Evolutionary conservation across 2,329 filamentous ascomycete species (phyloP).

Genomic region (Colletotrichum siamense): DNA sequence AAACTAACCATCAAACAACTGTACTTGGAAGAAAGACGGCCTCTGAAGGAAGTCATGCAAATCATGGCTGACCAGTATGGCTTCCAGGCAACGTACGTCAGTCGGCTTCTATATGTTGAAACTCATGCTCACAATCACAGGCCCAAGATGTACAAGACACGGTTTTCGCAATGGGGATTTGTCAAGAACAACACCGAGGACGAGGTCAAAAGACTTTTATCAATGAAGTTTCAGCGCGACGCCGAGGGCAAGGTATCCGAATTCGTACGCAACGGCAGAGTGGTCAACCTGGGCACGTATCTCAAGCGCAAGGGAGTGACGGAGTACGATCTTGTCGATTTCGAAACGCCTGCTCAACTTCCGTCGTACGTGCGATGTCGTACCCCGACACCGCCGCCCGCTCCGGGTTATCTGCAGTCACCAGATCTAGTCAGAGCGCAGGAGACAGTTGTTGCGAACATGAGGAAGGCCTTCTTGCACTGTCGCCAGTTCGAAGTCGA

Average conservation of each 20-base stretch:
- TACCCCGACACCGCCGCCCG: constrained; percentile 49
- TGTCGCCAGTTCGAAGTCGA: constrained; percentile 48
- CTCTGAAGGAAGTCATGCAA: constrained; percentile 57
- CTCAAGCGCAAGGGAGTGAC: constrained; percentile 59
- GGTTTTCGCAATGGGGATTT: constrained; percentile 60
- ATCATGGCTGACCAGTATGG: constrained; percentile 55
- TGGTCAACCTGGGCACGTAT: constrained; percentile 58
- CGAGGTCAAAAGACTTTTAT: constrained; percentile 55
- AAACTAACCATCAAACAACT: constrained; percentile 50
- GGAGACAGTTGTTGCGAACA: constrained; percentile 48
- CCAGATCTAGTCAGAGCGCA: constrained; percentile 49
- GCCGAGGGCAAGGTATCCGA: constrained; percentile 58
- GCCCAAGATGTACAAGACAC: constrained; percentile 62
- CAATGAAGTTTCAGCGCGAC: constrained; percentile 58
- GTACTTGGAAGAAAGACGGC: constrained; percentile 55
- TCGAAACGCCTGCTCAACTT: constrained; percentile 46
- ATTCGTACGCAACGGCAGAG: constrained; percentile 57
- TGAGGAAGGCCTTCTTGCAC: constrained; percentile 49
- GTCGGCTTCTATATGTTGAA: background rate
- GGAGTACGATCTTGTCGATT: constrained; percentile 56
- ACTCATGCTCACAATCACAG: constrained; percentile 32
- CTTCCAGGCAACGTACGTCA: constrained; percentile 54
- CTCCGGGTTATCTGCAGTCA: constrained; percentile 45
- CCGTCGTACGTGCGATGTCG: constrained; percentile 49
- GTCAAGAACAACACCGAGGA: constrained; percentile 61